These are phyloP conservation scores for Pleodorina starrii DNA, from an alignment of 139 green algal species.

Conservation along the genomic window DNA sequence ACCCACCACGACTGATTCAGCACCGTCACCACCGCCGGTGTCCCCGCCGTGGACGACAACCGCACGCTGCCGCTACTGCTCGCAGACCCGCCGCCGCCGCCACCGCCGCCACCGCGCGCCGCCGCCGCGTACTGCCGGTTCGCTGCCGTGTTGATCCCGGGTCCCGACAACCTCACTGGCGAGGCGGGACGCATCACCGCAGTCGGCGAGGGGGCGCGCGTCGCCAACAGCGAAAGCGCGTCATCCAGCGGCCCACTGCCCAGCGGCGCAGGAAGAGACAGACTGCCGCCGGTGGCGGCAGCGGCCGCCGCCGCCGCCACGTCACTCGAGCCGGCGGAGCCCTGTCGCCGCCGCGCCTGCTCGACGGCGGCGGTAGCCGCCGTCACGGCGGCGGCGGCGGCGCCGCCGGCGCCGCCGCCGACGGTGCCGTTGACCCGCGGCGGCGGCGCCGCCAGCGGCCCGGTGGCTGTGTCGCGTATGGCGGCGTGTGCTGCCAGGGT, in stretches of 20 bases:
- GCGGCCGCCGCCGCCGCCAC: not conserved
- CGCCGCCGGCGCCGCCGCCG: not conserved
- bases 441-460: not conserved
- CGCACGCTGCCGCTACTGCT: not conserved
- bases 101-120: not conserved
- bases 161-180: slow-evolving; percentile 2
- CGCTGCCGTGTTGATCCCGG: slow-evolving; percentile 6
- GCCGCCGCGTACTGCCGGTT: slow-evolving; percentile 35
- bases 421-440: no score
- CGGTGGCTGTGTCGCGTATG: not conserved
- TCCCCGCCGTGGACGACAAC: not conserved
- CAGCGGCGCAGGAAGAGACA: not conserved
- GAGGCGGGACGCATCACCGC: slow-evolving; percentile 1
- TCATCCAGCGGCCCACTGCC: not conserved
- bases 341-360: slow-evolving; percentile 25
- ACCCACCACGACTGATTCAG: not conserved
- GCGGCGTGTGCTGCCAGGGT: slow-evolving; percentile 27
- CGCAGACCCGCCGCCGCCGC: not conserved
- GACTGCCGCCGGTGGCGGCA: slow-evolving; percentile 6
- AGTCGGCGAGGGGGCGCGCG: not conserved
- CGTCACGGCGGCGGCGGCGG: not conserved
- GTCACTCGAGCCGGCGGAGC: not conserved
- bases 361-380: slow-evolving; percentile 6
- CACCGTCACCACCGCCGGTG: not conserved
- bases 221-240: not conserved